A percentile compares a stretch with the other conserved stretches of the same genome.
Evolutionary conservation across 2,329 filamentous ascomycete genomes (phyloP).

Genomic region (Botrytis fragariae): DNA sequence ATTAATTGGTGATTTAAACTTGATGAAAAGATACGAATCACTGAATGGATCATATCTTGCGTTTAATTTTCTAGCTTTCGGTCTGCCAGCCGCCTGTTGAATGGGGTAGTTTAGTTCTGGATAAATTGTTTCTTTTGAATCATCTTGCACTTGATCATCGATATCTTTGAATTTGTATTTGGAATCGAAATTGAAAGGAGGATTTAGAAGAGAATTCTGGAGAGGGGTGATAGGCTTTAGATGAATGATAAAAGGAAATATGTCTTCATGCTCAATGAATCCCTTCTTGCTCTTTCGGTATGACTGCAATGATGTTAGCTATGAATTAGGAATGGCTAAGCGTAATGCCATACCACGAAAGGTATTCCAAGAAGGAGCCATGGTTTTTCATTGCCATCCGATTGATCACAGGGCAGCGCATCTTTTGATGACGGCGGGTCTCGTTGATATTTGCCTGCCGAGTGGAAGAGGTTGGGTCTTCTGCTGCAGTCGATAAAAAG

Average conservation of each 20-base stretch:
- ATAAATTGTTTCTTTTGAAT: neutral
- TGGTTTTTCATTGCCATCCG: neutral
- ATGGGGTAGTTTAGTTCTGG: neutral
- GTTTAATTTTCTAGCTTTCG: neutral
- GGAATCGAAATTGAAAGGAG: neutral
- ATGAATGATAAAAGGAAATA: neutral
- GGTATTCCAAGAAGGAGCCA: neutral
- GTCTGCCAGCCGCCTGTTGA: neutral
- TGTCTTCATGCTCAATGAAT: neutral
- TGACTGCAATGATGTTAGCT: neutral
- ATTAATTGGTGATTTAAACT: too few species aligned
- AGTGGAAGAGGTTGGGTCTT: neutral
- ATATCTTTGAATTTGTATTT: neutral
- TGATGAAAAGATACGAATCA: neutral
- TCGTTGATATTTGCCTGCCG: neutral
- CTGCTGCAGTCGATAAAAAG: neutral
- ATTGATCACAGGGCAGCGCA: neutral
- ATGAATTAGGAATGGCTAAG: neutral
- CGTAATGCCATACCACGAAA: neutral
- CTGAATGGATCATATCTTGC: neutral
- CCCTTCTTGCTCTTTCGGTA: neutral
- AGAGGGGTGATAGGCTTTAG: neutral
- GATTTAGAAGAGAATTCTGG: neutral
- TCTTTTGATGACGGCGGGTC: too few species aligned
- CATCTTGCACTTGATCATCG: neutral